Percentiles rank a stretch among this genome's conserved stretches.
Conservation (phyloP, 495 filamentous ascomycete species). For the Aeminium ludgeri region DNA sequence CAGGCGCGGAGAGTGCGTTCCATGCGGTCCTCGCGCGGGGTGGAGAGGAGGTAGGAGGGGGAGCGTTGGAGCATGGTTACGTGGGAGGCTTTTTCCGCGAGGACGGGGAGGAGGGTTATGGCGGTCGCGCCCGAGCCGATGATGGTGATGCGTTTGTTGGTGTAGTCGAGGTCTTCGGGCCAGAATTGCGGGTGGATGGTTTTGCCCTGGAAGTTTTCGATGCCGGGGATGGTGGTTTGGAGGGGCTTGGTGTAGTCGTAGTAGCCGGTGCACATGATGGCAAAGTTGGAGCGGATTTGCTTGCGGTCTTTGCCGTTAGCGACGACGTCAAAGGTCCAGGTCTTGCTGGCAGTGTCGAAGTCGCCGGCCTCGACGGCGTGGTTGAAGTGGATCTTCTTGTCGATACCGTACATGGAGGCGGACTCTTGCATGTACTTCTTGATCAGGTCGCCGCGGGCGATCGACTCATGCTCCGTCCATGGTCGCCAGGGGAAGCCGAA, state of each 20-base stretch:
- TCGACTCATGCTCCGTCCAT: constrained; percentile 41
- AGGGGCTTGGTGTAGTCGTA: constrained; percentile 47
- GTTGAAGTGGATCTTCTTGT: constrained; percentile 40
- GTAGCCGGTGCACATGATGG: constrained; percentile 50
- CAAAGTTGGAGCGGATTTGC: constrained; percentile 34
- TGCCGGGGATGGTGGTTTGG: constrained; percentile 38
- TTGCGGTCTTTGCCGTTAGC: constrained; percentile 29
- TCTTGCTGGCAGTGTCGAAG: constrained; percentile 43
- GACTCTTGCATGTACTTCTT: constrained; percentile 44
- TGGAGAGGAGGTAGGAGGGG: constrained; percentile 39
- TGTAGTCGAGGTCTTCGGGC: constrained; percentile 34
- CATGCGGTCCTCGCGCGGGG: constrained; percentile 27
- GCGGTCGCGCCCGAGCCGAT: constrained; percentile 44
- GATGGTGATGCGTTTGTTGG: constrained; percentile 34
- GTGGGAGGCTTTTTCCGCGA: constrained; percentile 31
- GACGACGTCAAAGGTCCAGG: constrained; percentile 44
- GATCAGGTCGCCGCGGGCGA: constrained; percentile 45
- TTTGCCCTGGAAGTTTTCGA: constrained; percentile 39
- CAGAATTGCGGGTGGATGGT: constrained; percentile 49
- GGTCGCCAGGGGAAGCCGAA: constrained; percentile 55
- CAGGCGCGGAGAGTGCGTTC: constrained; percentile 19
- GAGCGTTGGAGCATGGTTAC: constrained; percentile 44
- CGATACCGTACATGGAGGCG: constrained; percentile 41
- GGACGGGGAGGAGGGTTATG: constrained; percentile 35
- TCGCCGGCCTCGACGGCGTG: constrained; percentile 38